phyloP scores from a whole-genome alignment of 2,329 filamentous ascomycete species.

The Pseudogymnoascus sp. region DNA sequence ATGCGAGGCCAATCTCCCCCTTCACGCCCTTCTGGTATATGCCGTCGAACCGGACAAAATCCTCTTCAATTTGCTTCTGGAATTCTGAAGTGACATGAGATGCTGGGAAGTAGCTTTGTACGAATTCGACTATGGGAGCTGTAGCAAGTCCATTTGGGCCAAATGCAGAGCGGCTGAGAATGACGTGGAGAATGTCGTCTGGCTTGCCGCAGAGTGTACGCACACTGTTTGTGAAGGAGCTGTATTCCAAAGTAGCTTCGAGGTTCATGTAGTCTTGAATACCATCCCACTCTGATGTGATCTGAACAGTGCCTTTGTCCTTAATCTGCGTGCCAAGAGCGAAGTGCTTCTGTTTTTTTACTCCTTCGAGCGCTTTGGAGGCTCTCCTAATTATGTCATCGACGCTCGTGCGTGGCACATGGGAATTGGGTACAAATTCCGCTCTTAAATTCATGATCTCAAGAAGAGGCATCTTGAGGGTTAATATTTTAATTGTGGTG shows the following conservation, averaged over 20 bases:
- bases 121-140: slow-evolving; percentile 16
- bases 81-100: slow-evolving; percentile 16
- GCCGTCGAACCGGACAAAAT: slow-evolving; percentile 17
- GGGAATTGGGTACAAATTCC: neutral
- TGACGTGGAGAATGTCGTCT: slow-evolving; percentile 14
- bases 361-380: neutral
- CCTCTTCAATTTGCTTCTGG: slow-evolving; percentile 15
- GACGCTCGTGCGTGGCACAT: neutral
- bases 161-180: slow-evolving; percentile 14
- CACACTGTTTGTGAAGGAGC: neutral
- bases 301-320: slow-evolving; percentile 8
- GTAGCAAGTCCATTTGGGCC: slow-evolving; percentile 14
- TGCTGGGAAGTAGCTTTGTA: slow-evolving; percentile 17
- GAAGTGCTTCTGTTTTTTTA: neutral
- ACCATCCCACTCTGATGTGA: slow-evolving; percentile 9
- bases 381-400: neutral
- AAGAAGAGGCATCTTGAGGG: neutral
- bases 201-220: slow-evolving; percentile 11
- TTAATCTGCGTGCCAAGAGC: slow-evolving; percentile 9
- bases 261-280: neutral
- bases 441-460: neutral
- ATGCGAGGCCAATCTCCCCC: slow-evolving; percentile 9
- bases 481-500: neutral
- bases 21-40: slow-evolving; percentile 13
- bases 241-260: neutral